Evolutionary conservation across 2,329 filamentous ascomycete genomes (phyloP).

Genomic region (Aspergillus vadensis): DNA sequence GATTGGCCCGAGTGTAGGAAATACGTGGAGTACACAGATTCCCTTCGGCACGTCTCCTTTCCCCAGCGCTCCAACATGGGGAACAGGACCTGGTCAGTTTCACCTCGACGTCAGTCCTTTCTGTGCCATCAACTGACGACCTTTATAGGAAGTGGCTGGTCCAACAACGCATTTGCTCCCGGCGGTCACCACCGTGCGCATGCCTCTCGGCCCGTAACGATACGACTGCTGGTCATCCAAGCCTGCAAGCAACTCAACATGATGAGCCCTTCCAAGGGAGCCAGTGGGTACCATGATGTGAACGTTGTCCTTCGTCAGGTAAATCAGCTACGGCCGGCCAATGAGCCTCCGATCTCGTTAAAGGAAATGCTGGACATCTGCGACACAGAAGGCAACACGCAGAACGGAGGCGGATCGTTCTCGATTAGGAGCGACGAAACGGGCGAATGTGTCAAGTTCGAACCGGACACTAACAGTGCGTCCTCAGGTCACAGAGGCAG

Average conservation of each 20-base stretch:
- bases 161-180: constrained; percentile 54
- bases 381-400: constrained; percentile 82
- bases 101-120: background rate
- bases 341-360: constrained; percentile 58
- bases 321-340: constrained; percentile 62
- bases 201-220: constrained; percentile 66
- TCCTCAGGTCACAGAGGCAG: constrained; percentile 46
- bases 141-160: constrained; percentile 48
- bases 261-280: constrained; percentile 42
- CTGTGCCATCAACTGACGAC: constrained; percentile 19
- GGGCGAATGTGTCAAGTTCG: constrained; percentile 49
- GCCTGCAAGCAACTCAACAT: constrained; percentile 69
- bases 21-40: constrained; percentile 39
- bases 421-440: constrained; percentile 61
- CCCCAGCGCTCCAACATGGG: constrained; percentile 42
- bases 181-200: constrained; percentile 51
- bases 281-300: constrained; percentile 70
- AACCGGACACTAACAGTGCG: constrained; percentile 54
- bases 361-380: constrained; percentile 79
- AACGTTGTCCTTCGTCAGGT: constrained; percentile 65
- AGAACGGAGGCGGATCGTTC: constrained; percentile 91
- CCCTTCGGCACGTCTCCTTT: constrained; percentile 44
- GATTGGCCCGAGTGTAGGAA: constrained; percentile 32
- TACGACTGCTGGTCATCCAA: constrained; percentile 74
- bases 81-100: constrained; percentile 36